A percentile compares a stretch with the other conserved stretches of the same genome.
These are phyloP conservation scores for Pseudopyrenochaeta lycopersici DNA, from an alignment of 2,329 filamentous ascomycete genomes.

Conservation along the genomic window DNA sequence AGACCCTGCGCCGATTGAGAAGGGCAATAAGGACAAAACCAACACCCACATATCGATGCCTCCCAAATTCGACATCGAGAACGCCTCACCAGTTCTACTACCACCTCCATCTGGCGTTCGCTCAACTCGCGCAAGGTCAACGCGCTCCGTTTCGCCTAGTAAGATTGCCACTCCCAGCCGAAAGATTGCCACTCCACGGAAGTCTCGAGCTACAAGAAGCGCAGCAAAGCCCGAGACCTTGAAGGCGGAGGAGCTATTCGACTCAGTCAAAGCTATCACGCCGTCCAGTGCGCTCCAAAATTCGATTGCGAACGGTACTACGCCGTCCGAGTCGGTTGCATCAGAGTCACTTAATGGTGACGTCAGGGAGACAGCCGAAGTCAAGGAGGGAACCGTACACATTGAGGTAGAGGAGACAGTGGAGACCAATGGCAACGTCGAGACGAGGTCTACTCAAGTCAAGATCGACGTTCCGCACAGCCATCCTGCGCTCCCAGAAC, in stretches of 20 bases:
- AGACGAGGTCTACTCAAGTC: constrained; percentile 76
- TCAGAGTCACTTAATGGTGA: constrained; percentile 60
- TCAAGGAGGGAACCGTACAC: constrained; percentile 64
- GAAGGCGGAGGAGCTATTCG: constrained; percentile 48
- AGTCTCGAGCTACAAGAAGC: constrained; percentile 59
- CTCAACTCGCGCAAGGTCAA: constrained; percentile 60
- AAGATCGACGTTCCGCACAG: constrained; percentile 78
- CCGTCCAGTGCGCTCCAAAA: constrained; percentile 54
- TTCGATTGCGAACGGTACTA: constrained; percentile 42
- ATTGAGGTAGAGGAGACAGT: constrained; percentile 75
- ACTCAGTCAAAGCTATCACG: constrained; percentile 55
- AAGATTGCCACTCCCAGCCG: constrained; percentile 58
- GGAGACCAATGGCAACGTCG: constrained; percentile 65
- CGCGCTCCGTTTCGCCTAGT: constrained; percentile 67
- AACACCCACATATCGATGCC: constrained; percentile 79
- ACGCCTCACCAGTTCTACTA: constrained; percentile 43
- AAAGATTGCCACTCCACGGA: constrained; percentile 63
- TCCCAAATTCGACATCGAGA: constrained; percentile 75
- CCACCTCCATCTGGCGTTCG: constrained; percentile 43
- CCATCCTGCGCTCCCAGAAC: constrained; percentile 72
- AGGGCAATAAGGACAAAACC: constrained; percentile 71
- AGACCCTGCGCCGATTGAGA: constrained; percentile 81
- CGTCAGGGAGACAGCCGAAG: constrained; percentile 31
- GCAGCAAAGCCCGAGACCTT: constrained; percentile 35
- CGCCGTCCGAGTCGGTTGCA: constrained; percentile 32